phyloP scores from a whole-genome alignment of 208 protist species.

The Trypanosoma brucei region DNA sequence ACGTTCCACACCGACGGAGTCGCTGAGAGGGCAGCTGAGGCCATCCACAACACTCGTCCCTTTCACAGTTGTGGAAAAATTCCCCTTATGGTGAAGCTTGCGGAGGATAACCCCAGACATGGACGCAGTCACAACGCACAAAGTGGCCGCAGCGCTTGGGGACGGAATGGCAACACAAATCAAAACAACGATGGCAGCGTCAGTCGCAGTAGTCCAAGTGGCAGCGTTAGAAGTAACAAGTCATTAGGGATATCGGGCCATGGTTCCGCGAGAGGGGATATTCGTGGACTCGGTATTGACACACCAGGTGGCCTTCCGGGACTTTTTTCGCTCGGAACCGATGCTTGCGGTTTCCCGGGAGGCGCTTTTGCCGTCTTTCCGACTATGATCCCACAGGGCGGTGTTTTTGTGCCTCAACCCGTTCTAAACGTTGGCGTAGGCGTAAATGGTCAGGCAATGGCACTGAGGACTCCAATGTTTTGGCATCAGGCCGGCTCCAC shows the following conservation, averaged over 20 bases:
- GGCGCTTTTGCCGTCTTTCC: slow-evolving; percentile 2
- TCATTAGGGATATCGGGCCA: neutral
- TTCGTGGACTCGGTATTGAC: neutral
- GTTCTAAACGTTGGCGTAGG: slow-evolving; percentile 1
- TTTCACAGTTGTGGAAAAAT: slow-evolving; percentile 55
- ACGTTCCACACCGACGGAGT: slow-evolving; percentile 51
- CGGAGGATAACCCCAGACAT: slow-evolving; percentile 47
- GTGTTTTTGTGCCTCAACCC: neutral
- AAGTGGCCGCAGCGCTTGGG: neutral
- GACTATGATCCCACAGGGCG: neutral
- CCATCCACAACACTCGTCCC: slow-evolving; percentile 70
- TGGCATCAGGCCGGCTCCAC: neutral
- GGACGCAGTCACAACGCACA: slow-evolving; percentile 5
- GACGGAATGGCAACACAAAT: neutral
- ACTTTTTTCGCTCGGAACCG: neutral
- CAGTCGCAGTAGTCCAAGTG: neutral
- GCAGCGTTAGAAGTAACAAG: neutral
- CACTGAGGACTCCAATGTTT: neutral
- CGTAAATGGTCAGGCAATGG: neutral
- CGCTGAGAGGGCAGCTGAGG: slow-evolving; percentile 51
- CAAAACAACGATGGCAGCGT: neutral
- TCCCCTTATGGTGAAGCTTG: slow-evolving; percentile 81
- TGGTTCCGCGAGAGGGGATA: neutral
- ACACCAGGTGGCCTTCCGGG: neutral
- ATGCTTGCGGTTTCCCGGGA: neutral